A percentile compares a stretch with the other conserved stretches of the same genome.
Evolutionary conservation across 192 early-diverging fungal species (phyloP).

Genomic region (Coemansia sp.): DNA sequence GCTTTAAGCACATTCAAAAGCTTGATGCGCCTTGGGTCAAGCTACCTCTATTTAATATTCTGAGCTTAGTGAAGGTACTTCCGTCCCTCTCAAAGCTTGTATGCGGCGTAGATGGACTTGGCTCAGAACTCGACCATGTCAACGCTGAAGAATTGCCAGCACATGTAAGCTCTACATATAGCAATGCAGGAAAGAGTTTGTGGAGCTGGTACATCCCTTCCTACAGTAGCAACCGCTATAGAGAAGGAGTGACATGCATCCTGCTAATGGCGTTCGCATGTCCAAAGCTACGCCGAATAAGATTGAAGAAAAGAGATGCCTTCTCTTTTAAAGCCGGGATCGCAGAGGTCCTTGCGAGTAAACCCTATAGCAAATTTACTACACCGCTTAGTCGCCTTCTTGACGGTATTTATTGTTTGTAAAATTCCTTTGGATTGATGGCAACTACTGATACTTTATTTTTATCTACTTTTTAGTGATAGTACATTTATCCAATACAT

Average conservation of each 20-base stretch:
- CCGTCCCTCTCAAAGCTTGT: neutral
- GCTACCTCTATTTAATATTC: neutral
- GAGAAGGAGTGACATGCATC: neutral
- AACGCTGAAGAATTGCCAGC: neutral
- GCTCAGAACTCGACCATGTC: neutral
- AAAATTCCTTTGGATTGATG: too few species aligned
- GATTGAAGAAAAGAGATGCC: neutral
- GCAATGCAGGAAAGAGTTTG: neutral
- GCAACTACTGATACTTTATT: too few species aligned
- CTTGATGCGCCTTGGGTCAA: neutral
- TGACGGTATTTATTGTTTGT: neutral
- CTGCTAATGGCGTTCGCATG: neutral
- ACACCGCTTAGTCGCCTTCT: neutral
- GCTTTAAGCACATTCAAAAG: neutral
- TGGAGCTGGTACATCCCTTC: neutral
- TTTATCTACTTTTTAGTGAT: too few species aligned
- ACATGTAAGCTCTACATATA: neutral
- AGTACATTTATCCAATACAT: too few species aligned
- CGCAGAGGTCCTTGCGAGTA: neutral
- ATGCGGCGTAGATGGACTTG: neutral
- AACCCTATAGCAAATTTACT: neutral
- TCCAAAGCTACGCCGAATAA: neutral
- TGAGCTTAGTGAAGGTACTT: neutral
- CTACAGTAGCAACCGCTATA: neutral
- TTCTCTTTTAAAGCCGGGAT: neutral